phyloP scores from a whole-genome alignment of 2,329 filamentous ascomycete species.

The Pseudocercospora pini-densiflorae region DNA sequence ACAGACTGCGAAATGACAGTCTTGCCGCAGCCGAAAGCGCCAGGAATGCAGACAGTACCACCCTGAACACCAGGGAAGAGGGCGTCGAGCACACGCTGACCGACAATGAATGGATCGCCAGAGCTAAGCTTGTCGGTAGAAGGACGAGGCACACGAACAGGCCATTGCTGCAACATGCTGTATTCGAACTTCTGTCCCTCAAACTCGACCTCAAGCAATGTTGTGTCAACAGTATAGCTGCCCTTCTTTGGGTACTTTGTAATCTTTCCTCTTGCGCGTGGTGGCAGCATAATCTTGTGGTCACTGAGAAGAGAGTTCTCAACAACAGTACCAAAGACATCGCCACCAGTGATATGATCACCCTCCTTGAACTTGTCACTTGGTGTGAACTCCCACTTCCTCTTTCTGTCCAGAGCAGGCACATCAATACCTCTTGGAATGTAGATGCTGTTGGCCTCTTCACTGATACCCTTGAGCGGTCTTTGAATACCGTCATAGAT shows the following conservation, averaged over 20 bases:
- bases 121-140: conserved; percentile 90
- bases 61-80: conserved; percentile 96
- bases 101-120: conserved; percentile 90
- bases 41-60: conserved; percentile 96
- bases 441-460: conserved; percentile 85
- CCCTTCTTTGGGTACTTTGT: conserved; percentile 89
- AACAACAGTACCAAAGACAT: conserved; percentile 92
- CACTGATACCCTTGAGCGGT: conserved; percentile 83
- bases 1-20: conserved; percentile 98
- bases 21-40: conserved; percentile 98
- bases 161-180: conserved; percentile 99
- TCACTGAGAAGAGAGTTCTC: conserved; percentile 95
- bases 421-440: conserved; percentile 92
- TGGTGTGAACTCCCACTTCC: conserved; percentile 96
- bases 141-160: conserved; percentile 92
- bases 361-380: conserved; percentile 78
- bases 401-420: conserved; percentile 84
- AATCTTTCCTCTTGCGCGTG: conserved; percentile 87
- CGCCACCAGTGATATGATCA: conserved; percentile 94
- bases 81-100: conserved; percentile 93
- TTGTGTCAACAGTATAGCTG: conserved; percentile 90
- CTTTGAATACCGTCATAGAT: conserved; percentile 99
- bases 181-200: conserved; percentile 93
- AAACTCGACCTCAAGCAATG: conserved; percentile 95
- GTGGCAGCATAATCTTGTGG: conserved; percentile 91